Percentiles rank a stretch among this genome's conserved stretches.
Evolutionary conservation across 352 stramenopile genomes (phyloP).

Genomic region (Pythium guiyangense): DNA sequence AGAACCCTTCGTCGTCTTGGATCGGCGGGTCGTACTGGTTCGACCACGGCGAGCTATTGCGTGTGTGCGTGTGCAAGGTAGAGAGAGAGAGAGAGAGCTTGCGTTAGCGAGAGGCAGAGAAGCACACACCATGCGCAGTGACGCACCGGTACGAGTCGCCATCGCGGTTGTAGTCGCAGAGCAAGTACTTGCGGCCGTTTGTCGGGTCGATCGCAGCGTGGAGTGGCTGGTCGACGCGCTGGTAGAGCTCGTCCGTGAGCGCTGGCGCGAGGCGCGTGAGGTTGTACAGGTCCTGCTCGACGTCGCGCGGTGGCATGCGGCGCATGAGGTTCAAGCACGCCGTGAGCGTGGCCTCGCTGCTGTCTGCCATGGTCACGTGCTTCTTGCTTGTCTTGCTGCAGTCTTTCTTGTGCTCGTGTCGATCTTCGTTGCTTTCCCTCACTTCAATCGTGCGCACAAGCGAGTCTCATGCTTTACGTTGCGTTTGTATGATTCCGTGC

Average conservation of each 20-base stretch:
- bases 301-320: conserved; percentile 82
- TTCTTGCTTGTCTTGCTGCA: background rate
- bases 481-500: too few relatives aligned
- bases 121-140: too few relatives aligned
- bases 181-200: conserved; percentile 89
- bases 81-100: too few relatives aligned
- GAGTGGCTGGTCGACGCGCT: conserved; percentile 91
- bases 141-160: conserved; percentile 81
- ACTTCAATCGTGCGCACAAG: too few relatives aligned
- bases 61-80: background rate
- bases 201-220: conserved; percentile 81
- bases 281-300: conserved; percentile 81
- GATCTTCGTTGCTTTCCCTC: conserved; percentile 1
- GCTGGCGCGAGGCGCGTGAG: conserved; percentile 79
- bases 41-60: conserved; percentile 82
- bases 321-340: conserved; percentile 88
- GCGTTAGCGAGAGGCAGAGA: too few relatives aligned
- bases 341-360: conserved; percentile 47
- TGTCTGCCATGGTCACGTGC: conserved; percentile 18
- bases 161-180: conserved; percentile 95
- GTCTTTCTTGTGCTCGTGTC: background rate
- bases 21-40: conserved; percentile 88
- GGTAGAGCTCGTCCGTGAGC: conserved; percentile 89
- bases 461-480: too few relatives aligned
- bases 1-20: conserved; percentile 85